Conservation (phyloP, 2,329 filamentous ascomycete genomes). For the Metarhizium guizhouense region DNA sequence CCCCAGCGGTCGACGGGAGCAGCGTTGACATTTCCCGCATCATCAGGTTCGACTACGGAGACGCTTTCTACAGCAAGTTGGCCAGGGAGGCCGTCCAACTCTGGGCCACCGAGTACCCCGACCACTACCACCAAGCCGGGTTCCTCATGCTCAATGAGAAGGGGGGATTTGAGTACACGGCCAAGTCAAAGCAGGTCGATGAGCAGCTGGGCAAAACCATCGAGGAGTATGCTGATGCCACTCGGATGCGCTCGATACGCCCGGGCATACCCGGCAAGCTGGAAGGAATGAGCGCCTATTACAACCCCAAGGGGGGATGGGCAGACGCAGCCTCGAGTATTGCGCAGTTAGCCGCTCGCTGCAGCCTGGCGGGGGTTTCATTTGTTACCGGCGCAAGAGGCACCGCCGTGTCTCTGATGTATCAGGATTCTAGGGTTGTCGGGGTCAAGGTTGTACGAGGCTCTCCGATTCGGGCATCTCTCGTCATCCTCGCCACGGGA, state of each 20-base stretch:
- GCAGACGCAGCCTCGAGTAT: conserved; percentile 21
- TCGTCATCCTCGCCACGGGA: conserved; percentile 58
- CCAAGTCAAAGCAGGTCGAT: conserved; percentile 10
- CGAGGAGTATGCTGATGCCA: conserved; percentile 17
- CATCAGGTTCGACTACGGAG: conserved; percentile 51
- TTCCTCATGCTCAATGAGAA: conserved; percentile 20
- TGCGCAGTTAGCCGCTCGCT: conserved; percentile 15
- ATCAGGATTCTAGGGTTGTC: conserved; percentile 10
- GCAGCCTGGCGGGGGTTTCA: conserved; percentile 18
- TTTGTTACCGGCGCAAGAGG: conserved; percentile 22
- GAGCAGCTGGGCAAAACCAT: conserved; percentile 11
- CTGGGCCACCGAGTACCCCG: conserved; percentile 18
- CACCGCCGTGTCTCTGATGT: conserved; percentile 15
- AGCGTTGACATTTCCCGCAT: conserved; percentile 33
- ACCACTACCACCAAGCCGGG: conserved; percentile 21
- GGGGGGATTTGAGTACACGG: conserved; percentile 13
- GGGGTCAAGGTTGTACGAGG: conserved; percentile 22
- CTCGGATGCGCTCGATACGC: conserved; percentile 8
- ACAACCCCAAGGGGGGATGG: conserved; percentile 23
- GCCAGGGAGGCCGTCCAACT: conserved; percentile 27
- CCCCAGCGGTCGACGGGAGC: conserved; percentile 27
- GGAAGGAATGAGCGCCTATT: conserved; percentile 16
- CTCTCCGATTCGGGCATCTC: conserved; percentile 40
- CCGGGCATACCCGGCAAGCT: conserved; percentile 13
- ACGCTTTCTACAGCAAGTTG: conserved; percentile 51